Percentiles rank a stretch among this genome's conserved stretches.
Evolutionary conservation across 163 green algal genomes (phyloP).

Genomic region (Trebouxiophyceae sp.): DNA sequence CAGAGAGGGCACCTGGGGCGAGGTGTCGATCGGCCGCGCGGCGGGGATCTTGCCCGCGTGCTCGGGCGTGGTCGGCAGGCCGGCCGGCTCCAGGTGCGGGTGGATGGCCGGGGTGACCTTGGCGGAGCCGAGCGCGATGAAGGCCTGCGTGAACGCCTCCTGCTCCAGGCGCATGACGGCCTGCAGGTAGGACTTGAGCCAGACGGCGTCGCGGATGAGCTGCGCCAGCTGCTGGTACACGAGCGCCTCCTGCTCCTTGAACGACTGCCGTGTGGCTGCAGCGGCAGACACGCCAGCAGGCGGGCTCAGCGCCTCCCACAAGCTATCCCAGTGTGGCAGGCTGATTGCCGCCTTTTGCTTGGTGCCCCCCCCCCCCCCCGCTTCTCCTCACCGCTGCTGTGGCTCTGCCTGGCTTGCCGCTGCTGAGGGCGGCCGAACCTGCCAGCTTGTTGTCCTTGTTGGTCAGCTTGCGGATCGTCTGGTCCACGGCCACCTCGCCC

Average conservation of each 20-base stretch:
- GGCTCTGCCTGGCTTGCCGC: too few species aligned
- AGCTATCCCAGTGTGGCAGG: slow-evolving; percentile 59
- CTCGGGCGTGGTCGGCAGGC: neutral
- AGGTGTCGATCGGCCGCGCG: neutral
- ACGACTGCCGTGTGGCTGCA: slow-evolving; percentile 48
- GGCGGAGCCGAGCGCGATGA: slow-evolving; percentile 33
- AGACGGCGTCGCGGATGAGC: slow-evolving; percentile 57
- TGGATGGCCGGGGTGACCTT: slow-evolving; percentile 13
- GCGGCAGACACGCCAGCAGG: neutral
- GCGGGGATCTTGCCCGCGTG: neutral
- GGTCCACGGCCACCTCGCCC: slow-evolving; percentile 55
- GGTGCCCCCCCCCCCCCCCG: slow-evolving; percentile 49
- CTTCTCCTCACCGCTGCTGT: too few species aligned
- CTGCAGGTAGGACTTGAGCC: slow-evolving; percentile 53
- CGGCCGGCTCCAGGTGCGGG: neutral
- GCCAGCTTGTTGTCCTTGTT: slow-evolving; percentile 62
- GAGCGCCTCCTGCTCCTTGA: slow-evolving; percentile 59
- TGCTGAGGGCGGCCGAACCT: slow-evolving; percentile 21
- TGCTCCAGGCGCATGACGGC: slow-evolving; percentile 53
- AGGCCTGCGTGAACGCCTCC: slow-evolving; percentile 44
- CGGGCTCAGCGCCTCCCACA: slow-evolving; percentile 29
- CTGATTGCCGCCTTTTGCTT: slow-evolving; percentile 56
- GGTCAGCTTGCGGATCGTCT: slow-evolving; percentile 54
- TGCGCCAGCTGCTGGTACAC: slow-evolving; percentile 62
- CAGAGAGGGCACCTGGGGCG: neutral